Conservation (phyloP, 2,329 filamentous ascomycete genomes). For the Boeremia exigua region DNA sequence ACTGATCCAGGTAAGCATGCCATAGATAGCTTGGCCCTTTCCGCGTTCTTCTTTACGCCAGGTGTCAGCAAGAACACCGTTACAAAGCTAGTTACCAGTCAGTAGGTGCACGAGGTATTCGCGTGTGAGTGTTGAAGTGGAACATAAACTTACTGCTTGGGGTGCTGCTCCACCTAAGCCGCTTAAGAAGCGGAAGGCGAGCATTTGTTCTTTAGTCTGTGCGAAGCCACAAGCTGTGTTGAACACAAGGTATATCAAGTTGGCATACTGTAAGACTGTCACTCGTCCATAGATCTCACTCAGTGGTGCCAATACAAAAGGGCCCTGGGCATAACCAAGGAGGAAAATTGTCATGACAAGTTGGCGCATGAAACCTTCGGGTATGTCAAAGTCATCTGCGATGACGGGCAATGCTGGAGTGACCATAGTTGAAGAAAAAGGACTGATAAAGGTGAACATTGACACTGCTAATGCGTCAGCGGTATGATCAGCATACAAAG, state of each 20-base stretch:
- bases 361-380: conserved; percentile 34
- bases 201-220: conserved; percentile 37
- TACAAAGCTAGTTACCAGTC: conserved; percentile 34
- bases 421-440: conserved; percentile 49
- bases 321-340: conserved; percentile 47
- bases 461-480: conserved; percentile 25
- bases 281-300: conserved; percentile 47
- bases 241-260: conserved; percentile 43
- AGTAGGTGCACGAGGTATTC: not conserved
- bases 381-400: conserved; percentile 40
- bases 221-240: conserved; percentile 46
- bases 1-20: conserved; percentile 66
- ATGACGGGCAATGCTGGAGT: conserved; percentile 43
- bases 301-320: conserved; percentile 44
- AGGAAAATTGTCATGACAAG: conserved; percentile 48
- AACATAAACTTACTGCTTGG: conserved; percentile 32
- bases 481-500: not conserved
- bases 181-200: conserved; percentile 44
- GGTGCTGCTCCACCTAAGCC: conserved; percentile 44
- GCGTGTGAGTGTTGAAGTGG: not conserved
- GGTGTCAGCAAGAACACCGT: conserved; percentile 56
- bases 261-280: conserved; percentile 42
- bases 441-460: conserved; percentile 48
- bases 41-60: conserved; percentile 68
- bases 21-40: conserved; percentile 66